phyloP scores from a whole-genome alignment of 768 basidiomycete genomes.

The Ramaria sp. region DNA sequence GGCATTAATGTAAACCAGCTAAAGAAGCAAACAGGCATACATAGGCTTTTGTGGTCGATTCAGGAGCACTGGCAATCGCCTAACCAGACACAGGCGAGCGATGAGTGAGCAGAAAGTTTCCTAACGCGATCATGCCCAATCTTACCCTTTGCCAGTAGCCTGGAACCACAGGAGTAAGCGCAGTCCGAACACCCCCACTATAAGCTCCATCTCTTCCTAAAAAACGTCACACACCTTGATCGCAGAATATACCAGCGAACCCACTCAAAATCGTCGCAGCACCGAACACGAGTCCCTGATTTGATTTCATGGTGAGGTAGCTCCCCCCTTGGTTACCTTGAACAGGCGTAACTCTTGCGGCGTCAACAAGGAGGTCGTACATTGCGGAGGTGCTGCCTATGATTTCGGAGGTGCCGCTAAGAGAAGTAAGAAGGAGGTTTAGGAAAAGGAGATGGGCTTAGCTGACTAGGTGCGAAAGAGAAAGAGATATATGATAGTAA shows the following conservation, averaged over 20 bases:
- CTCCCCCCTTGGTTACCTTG: conserved; percentile 38
- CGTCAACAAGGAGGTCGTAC: conserved; percentile 37
- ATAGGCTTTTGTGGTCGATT: conserved; percentile 42
- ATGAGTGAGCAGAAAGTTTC: neutral
- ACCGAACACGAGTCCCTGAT: conserved; percentile 33
- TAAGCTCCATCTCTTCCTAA: neutral
- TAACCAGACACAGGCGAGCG: conserved; percentile 11
- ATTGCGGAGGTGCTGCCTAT: conserved; percentile 29
- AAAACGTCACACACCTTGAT: conserved; percentile 27
- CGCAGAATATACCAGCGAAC: conserved; percentile 38
- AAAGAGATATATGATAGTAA: conserved; percentile 26
- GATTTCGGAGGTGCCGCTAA: conserved; percentile 26
- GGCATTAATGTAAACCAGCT: neutral
- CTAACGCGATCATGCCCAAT: neutral
- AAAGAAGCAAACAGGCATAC: conserved; percentile 18
- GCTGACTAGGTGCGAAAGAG: conserved; percentile 12
- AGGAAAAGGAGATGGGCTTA: neutral
- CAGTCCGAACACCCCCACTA: conserved; percentile 3
- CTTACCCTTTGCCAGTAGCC: conserved; percentile 43
- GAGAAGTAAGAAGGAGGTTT: conserved; percentile 12
- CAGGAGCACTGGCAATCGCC: conserved; percentile 41
- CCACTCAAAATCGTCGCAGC: conserved; percentile 28
- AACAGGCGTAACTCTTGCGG: conserved; percentile 33
- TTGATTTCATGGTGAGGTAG: conserved; percentile 47
- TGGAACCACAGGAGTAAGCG: conserved; percentile 5